Evolutionary conservation across 495 filamentous ascomycete species (phyloP).

Genomic region (Talaromyces wortmannii): DNA sequence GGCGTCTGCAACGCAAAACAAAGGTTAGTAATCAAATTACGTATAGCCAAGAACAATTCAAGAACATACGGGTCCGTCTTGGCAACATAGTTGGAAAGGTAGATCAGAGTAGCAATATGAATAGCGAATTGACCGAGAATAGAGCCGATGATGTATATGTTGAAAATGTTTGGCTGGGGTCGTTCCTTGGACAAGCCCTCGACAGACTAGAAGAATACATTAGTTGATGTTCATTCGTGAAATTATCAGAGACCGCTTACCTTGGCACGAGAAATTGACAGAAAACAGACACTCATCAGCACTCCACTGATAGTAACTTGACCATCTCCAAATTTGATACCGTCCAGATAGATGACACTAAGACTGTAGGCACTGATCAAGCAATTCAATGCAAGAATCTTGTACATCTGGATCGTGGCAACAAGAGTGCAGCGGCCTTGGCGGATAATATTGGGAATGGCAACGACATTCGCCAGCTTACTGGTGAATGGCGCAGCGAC

Average conservation of each 20-base stretch:
- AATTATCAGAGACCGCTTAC: constrained; percentile 24
- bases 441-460: constrained; percentile 96
- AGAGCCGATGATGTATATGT: constrained; percentile 96
- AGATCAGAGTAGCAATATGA: constrained; percentile 90
- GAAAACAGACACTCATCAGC: constrained; percentile 99
- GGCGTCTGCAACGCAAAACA: constrained; percentile 42
- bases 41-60: neutral
- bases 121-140: constrained; percentile 97
- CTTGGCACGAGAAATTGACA: constrained; percentile 92
- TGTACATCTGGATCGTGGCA: constrained; percentile 99
- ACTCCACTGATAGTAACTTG: constrained; percentile 99
- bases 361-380: constrained; percentile 97
- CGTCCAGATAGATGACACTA: constrained; percentile 92
- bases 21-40: constrained; percentile 15
- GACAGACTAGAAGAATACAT: constrained; percentile 54
- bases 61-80: constrained; percentile 67
- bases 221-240: too few species aligned
- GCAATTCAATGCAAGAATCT: constrained; percentile 97
- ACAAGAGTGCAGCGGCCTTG: constrained; percentile 96
- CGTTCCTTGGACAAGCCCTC: constrained; percentile 95
- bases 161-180: constrained; percentile 98
- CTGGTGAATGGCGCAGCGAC: constrained; percentile 96
- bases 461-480: constrained; percentile 94
- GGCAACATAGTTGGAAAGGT: constrained; percentile 85
- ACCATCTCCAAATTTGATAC: constrained; percentile 98